Conservation (phyloP, 306 rosid species). For the Medicago arabica region DNA sequence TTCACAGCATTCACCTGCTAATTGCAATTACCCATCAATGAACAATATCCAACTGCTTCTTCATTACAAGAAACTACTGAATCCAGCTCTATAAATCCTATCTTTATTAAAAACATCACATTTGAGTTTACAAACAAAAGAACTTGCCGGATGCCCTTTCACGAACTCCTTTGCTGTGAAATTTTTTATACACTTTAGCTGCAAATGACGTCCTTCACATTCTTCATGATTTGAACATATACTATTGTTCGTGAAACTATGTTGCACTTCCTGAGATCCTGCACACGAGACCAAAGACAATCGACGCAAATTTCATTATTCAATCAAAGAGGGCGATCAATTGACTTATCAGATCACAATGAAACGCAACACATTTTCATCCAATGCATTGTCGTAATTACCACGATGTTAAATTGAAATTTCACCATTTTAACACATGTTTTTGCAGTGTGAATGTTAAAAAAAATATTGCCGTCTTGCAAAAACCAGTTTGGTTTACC, state of each 20-base stretch:
- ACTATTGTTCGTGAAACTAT: constrained; percentile 43
- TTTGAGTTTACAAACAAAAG: constrained; percentile 41
- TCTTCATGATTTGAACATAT: constrained; percentile 81
- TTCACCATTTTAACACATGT: not conserved
- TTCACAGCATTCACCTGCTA: constrained; percentile 95
- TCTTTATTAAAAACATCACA: constrained; percentile 33
- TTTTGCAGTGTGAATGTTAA: constrained; percentile 22
- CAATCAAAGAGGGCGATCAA: not conserved
- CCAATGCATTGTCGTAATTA: not conserved
- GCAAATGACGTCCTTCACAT: constrained; percentile 76
- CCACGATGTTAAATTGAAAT: constrained; percentile 3
- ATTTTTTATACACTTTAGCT: constrained; percentile 79
- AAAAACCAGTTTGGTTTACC: not conserved
- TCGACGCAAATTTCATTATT: constrained; percentile 5
- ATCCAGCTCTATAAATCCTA: constrained; percentile 35
- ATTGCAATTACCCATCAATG: constrained; percentile 44
- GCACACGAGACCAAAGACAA: constrained; percentile 23
- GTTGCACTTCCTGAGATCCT: constrained; percentile 81
- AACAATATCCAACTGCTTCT: constrained; percentile 45
- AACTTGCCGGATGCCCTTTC: constrained; percentile 89
- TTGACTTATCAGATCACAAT: not conserved
- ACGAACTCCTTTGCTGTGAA: constrained; percentile 85
- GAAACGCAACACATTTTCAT: not conserved
- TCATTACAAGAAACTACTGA: constrained; percentile 40
- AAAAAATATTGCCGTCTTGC: constrained; percentile 36